These are phyloP conservation scores for Lactifluus volemus DNA, from an alignment of 768 basidiomycete species.

Conservation along the genomic window DNA sequence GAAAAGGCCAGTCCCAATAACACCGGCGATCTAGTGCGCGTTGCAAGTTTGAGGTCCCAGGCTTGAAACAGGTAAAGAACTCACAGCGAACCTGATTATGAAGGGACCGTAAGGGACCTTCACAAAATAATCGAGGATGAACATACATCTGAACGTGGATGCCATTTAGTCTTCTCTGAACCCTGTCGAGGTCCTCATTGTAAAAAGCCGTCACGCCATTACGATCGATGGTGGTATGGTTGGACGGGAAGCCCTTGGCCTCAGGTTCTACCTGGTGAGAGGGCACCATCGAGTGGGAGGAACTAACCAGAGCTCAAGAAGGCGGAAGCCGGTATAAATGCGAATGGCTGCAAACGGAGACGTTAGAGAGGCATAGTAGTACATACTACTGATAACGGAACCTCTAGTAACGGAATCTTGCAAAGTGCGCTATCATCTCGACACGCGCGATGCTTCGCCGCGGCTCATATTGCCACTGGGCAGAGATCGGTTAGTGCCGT, in stretches of 20 bases:
- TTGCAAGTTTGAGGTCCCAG: not conserved
- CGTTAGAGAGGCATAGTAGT: no score
- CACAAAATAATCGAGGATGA: not conserved
- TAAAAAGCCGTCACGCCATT: conserved; percentile 2
- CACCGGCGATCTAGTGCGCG: conserved; percentile 22
- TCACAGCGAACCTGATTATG: conserved; percentile 13
- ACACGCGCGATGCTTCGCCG: not conserved
- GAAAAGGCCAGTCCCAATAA: conserved; percentile 28
- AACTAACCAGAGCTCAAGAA: not conserved
- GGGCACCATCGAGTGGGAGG: not conserved
- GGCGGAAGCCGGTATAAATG: not conserved
- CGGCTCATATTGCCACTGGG: not conserved
- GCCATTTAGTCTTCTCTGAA: conserved; percentile 12
- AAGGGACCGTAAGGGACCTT: not conserved
- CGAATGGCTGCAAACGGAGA: not conserved
- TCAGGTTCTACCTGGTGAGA: not conserved
- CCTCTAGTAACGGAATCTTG: not conserved
- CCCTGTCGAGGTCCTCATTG: conserved; percentile 10
- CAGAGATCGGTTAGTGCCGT: not conserved
- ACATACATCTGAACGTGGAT: conserved; percentile 18
- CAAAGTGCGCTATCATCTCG: not conserved
- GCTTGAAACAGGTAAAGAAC: not conserved
- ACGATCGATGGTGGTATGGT: not conserved
- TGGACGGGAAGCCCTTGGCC: not conserved
- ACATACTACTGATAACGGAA: not conserved